Evolutionary conservation across 768 basidiomycete species (phyloP).

Genomic region (Trametopsis cervina): DNA sequence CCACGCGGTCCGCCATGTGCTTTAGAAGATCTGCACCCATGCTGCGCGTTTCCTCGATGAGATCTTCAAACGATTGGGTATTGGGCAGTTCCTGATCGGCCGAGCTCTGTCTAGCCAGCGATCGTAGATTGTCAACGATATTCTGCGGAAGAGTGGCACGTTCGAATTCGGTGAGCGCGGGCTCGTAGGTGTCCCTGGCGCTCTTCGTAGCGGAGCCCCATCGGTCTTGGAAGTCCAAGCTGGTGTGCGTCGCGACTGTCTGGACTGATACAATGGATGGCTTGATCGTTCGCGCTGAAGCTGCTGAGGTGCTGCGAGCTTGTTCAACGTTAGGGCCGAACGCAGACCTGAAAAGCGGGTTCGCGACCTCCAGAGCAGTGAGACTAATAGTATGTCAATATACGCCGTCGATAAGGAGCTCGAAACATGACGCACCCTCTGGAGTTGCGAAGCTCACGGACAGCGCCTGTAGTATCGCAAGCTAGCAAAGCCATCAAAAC

Average conservation of each 20-base stretch:
- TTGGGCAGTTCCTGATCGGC: conserved; percentile 23
- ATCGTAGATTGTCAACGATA: conserved; percentile 48
- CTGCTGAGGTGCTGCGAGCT: conserved; percentile 43
- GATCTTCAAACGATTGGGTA: conserved; percentile 35
- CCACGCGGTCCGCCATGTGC: conserved; percentile 46
- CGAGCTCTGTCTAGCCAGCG: conserved; percentile 33
- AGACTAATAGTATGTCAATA: conserved; percentile 33
- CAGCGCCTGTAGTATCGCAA: conserved; percentile 48
- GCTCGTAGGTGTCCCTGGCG: background rate
- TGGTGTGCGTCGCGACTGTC: no score
- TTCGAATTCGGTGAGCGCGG: conserved; percentile 33
- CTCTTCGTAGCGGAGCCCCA: background rate
- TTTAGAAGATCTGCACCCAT: conserved; percentile 39
- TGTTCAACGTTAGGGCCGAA: conserved; percentile 48
- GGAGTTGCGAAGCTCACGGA: conserved; percentile 58
- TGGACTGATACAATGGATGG: conserved; percentile 39
- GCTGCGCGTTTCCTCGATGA: conserved; percentile 42
- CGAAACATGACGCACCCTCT: conserved; percentile 48
- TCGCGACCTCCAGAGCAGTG: conserved; percentile 61
- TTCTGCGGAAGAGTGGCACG: conserved; percentile 30
- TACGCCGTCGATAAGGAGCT: background rate
- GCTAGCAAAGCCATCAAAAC: conserved; percentile 58
- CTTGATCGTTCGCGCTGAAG: conserved; percentile 43
- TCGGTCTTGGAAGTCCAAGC: background rate
- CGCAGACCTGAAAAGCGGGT: conserved; percentile 55